A percentile compares a stretch with the other conserved stretches of the same genome.
Conservation (phyloP, 257 asterid species). For the Anisodus tanguticus region DNA sequence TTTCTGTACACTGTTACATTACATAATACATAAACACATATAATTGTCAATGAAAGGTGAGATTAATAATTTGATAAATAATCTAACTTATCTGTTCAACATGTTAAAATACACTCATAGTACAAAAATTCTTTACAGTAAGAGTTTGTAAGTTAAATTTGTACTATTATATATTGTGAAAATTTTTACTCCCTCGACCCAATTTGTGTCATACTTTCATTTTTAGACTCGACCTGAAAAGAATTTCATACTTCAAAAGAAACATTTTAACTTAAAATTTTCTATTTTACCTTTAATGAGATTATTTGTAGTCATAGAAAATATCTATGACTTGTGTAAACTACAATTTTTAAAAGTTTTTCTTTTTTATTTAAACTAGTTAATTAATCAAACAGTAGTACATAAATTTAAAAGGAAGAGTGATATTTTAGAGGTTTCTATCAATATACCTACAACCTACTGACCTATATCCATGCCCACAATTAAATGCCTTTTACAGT, state of each 20-base stretch:
- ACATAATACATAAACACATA: background rate
- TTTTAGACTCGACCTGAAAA: too few relatives aligned
- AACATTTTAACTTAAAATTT: too few relatives aligned
- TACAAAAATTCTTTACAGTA: background rate
- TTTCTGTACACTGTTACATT: too few relatives aligned
- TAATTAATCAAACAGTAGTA: background rate
- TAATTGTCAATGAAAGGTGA: too few relatives aligned
- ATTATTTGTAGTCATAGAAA: background rate
- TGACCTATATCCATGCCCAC: background rate
- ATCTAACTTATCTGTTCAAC: too few relatives aligned
- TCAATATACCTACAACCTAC: background rate
- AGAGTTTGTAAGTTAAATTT: background rate
- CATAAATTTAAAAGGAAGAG: background rate
- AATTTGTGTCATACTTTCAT: background rate
- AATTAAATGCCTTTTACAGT: background rate
- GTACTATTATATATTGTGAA: background rate
- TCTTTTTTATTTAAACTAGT: background rate
- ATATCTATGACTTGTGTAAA: background rate
- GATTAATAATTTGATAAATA: too few relatives aligned
- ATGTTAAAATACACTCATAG: background rate
- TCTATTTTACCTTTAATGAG: background rate
- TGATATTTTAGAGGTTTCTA: background rate
- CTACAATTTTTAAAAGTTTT: background rate
- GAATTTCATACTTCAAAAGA: too few relatives aligned
- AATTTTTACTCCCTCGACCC: accelerated